Conservation (phyloP, 495 filamentous ascomycete species). For the Bathelium albidoporum region DNA sequence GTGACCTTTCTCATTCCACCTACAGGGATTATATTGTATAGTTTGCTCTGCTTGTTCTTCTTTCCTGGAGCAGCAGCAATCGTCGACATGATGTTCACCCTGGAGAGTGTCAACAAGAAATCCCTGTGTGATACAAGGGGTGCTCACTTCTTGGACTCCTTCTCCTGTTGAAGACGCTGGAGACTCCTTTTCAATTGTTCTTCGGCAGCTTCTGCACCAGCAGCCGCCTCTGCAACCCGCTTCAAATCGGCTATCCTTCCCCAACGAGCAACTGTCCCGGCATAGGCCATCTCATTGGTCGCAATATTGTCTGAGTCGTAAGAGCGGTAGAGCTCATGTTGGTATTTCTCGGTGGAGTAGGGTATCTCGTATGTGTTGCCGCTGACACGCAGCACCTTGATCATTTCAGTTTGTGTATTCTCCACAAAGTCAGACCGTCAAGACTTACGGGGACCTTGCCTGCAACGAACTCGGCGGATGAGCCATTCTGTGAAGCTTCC, state of each 20-base stretch:
- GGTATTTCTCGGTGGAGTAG: constrained; percentile 15
- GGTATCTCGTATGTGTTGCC: constrained; percentile 15
- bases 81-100: constrained; percentile 7
- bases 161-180: constrained; percentile 27
- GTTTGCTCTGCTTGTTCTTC: constrained; percentile 4
- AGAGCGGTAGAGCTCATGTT: constrained; percentile 21
- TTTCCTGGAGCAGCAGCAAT: constrained; percentile 11
- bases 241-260: neutral
- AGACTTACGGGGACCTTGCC: constrained; percentile 15
- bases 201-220: constrained; percentile 27
- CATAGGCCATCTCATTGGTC: constrained; percentile 16
- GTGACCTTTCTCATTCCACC: neutral
- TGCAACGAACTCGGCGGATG: constrained; percentile 8
- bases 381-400: constrained; percentile 13
- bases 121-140: neutral
- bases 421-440: neutral
- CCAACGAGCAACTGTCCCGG: neutral
- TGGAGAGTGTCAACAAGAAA: too few relatives aligned
- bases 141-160: constrained; percentile 29
- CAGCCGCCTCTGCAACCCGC: constrained; percentile 9
- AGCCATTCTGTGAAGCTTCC: neutral
- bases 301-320: constrained; percentile 22
- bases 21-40: neutral
- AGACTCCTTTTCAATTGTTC: constrained; percentile 28
- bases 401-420: neutral